Evolutionary conservation across 2,329 filamentous ascomycete species (phyloP).

Genomic region (Pyrenochaeta sp.): DNA sequence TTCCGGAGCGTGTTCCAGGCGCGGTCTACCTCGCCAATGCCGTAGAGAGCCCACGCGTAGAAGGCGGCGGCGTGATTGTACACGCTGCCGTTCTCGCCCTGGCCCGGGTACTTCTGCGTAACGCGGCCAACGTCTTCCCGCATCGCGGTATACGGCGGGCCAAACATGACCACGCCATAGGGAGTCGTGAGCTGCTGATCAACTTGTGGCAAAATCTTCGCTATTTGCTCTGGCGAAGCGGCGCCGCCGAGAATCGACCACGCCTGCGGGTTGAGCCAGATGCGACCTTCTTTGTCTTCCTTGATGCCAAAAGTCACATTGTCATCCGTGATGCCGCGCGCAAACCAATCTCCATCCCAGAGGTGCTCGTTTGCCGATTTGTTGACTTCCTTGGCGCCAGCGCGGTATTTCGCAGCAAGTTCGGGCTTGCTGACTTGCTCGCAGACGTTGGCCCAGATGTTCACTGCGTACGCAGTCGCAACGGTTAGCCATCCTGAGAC

Average conservation of each 20-base stretch:
- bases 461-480: slow-evolving; percentile 61
- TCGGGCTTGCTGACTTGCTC: slow-evolving; percentile 52
- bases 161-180: slow-evolving; percentile 65
- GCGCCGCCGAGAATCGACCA: slow-evolving; percentile 64
- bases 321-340: slow-evolving; percentile 66
- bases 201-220: slow-evolving; percentile 57
- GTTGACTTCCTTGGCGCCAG: slow-evolving; percentile 57
- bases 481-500: slow-evolving; percentile 67
- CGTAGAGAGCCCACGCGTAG: slow-evolving; percentile 63
- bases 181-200: slow-evolving; percentile 62
- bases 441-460: slow-evolving; percentile 63
- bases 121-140: slow-evolving; percentile 66
- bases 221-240: slow-evolving; percentile 53
- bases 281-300: slow-evolving; percentile 60
- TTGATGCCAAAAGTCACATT: slow-evolving; percentile 61
- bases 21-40: slow-evolving; percentile 58
- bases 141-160: slow-evolving; percentile 62
- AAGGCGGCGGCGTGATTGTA: slow-evolving; percentile 66
- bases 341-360: slow-evolving; percentile 66
- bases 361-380: slow-evolving; percentile 60
- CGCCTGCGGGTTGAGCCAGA: slow-evolving; percentile 66
- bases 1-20: slow-evolving; percentile 61
- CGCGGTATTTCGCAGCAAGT: slow-evolving; percentile 55
- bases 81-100: slow-evolving; percentile 65
- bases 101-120: slow-evolving; percentile 65